Base-by-base conservation (phyloP, 305 asterid species). In the Rubia tinctorum region DNA sequence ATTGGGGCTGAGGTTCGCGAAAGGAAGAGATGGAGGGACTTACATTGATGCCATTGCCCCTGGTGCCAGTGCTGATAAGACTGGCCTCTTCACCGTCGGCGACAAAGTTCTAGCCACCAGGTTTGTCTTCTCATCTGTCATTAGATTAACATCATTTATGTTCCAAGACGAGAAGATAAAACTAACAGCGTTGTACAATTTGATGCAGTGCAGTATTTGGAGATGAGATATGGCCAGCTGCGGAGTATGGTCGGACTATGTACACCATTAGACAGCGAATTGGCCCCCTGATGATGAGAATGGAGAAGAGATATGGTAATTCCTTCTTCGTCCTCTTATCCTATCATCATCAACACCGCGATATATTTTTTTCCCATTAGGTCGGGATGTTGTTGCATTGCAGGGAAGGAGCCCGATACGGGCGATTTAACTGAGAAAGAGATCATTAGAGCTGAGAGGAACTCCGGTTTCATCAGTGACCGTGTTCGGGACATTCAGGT, bases 161-260 rank as follows among this genome's bases (percentile, higher is more conserved):
- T 30, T 30, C 34, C 34, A 30, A n/a, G n/a, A n/a, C n/a, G n/a
- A 30, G 34, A 30, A 30, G 34, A 30, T 30, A 78, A 39, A 80
- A 67, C 73, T 30, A 42, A 76, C 59, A 53, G 72, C 72, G 67
- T 63, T 53, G 59, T 68, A 83, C 76, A 69, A 39, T 67, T 59
- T 68, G 23, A 70, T 65, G 70, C 95, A 95, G 99, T 92, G 99
- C 99, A 84, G 97, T 92, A 74, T 95, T 95, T 79, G 99, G 98
- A 77, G 93, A 90, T 25, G 98, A 95, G 79, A 90, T 92, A 77
- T 95, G 99, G 99, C 98, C 96, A 47, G 97, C 99, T 55, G 99
- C 98, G 74, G 98, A 95, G 79, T 95, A 95, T 69, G 99, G 99
- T 66, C 83, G 99, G 88, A 95, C 99, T 73, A 92, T 95, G 99